Base-by-base conservation (phyloP, 2,329 filamentous ascomycete genomes). In the Colletotrichum tofieldiae region DNA sequence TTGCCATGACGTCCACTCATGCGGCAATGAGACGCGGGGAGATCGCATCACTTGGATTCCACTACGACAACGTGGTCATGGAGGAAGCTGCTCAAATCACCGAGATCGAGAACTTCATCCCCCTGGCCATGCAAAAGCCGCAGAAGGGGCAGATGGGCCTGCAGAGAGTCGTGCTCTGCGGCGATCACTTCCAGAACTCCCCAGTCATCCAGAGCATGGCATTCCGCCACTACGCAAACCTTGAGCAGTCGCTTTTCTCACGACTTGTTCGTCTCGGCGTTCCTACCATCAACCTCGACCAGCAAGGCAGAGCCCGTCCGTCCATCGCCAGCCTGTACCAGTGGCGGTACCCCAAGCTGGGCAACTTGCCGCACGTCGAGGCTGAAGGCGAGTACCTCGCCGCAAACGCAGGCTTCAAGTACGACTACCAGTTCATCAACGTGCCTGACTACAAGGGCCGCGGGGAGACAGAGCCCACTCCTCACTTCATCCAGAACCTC, bases 1-100 rank as follows among this genome's bases (percentile, higher is more conserved):
- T 99, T 75, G 97, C 96, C 70, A 99, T 99, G 97, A 99, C 96
- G 23, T 97, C 95, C 5, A 99, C 97, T 0, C 96, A 99, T 81
- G 97, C 96, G 5, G 96, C 96, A 1, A 99, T 99, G 89, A 91
- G 95, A 73, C 89, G 96, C 74, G 91, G 94, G 74, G 96, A 98
- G 78, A 98, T 99, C 77, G 93, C 94, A 0, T 88, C 90, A 20
- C 88, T 98, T n/a, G 95, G 95, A 20, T 99, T 99, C 83, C 94
- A 94, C 76, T 99, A 99, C 78, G 95, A 98, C 85, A 99, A 98
- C 75, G 93, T 99, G 16, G 89, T 99, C 65, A 98, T 99, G 93
- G 96, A 99, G 84, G 96, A 99, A 86, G 96, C 96, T 6, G 96
- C 96, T 16, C 96, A 99, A 79, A 96, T 99, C 79, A 99, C 96